Conservation (phyloP, 129 eudicot genomes). For the Flaveria sonorensis region DNA sequence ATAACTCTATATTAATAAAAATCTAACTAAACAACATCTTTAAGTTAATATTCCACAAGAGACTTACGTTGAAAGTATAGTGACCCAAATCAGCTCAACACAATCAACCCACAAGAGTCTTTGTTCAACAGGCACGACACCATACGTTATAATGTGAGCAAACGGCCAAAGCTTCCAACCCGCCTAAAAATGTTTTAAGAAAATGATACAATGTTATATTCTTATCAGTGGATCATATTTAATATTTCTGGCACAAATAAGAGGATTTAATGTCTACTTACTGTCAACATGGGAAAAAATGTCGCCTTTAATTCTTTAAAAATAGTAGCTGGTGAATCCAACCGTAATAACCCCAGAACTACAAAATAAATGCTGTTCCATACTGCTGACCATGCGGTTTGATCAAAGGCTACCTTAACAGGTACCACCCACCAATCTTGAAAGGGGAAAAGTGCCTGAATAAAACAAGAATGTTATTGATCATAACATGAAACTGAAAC, state of each 20-base stretch:
- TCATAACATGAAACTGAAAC: too few species aligned
- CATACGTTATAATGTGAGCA: conserved; percentile 80
- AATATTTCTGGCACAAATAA: neutral
- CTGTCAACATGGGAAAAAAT: conserved; percentile 87
- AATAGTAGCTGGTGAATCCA: conserved; percentile 63
- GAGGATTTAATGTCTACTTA: conserved; percentile 37
- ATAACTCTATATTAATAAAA: neutral
- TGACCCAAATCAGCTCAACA: conserved; percentile 91
- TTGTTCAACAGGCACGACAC: conserved; percentile 82
- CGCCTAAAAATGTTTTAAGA: conserved; percentile 48
- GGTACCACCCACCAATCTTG: conserved; percentile 96
- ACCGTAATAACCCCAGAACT: conserved; percentile 70
- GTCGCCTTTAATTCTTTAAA: conserved; percentile 56
- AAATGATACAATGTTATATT: neutral
- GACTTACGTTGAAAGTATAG: conserved; percentile 82
- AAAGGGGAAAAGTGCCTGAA: conserved; percentile 73
- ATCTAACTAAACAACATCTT: neutral
- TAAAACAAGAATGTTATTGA: conserved; percentile 2
- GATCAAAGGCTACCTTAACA: conserved; percentile 80
- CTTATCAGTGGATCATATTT: conserved; percentile 1
- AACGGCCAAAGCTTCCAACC: conserved; percentile 99
- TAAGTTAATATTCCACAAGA: conserved; percentile 9
- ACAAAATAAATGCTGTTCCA: conserved; percentile 87
- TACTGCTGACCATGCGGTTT: conserved; percentile 80
- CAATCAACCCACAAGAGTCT: conserved; percentile 94